A percentile compares a stretch with the other conserved stretches of the same genome.
Conservation (phyloP, 176 grass and related monocot genomes). For the Typha latifolia region DNA sequence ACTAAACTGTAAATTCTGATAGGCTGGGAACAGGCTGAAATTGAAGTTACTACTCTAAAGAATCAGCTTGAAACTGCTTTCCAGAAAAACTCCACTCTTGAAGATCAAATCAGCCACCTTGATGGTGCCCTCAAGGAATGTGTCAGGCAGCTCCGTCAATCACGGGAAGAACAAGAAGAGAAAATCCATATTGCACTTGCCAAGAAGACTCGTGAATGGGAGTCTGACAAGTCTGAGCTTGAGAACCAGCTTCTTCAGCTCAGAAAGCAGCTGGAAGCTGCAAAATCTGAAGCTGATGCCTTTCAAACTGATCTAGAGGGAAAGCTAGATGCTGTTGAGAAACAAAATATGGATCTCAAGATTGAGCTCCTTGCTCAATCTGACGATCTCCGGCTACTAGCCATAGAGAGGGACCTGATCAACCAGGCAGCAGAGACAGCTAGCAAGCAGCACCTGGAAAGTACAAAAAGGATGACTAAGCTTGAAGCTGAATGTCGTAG, state of each 20-base stretch:
- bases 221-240: slow-evolving; percentile 42
- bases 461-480: slow-evolving; percentile 69
- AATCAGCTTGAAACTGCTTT: slow-evolving; percentile 57
- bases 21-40: slow-evolving; percentile 98
- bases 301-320: slow-evolving; percentile 33
- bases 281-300: slow-evolving; percentile 26
- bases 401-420: slow-evolving; percentile 73
- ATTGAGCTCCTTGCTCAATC: slow-evolving; percentile 28
- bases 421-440: slow-evolving; percentile 90
- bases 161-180: slow-evolving; percentile 65
- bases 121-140: slow-evolving; percentile 94
- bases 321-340: slow-evolving; percentile 47
- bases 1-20: slow-evolving; percentile 10
- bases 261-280: slow-evolving; percentile 41
- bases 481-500: slow-evolving; percentile 77
- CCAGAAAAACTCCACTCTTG: slow-evolving; percentile 54
- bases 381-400: slow-evolving; percentile 48
- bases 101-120: slow-evolving; percentile 62
- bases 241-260: slow-evolving; percentile 43
- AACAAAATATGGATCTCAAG: slow-evolving; percentile 63
- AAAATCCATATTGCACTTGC: slow-evolving; percentile 47
- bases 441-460: slow-evolving; percentile 83
- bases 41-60: slow-evolving; percentile 65
- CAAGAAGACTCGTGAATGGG: slow-evolving; percentile 39
- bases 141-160: slow-evolving; percentile 80